Percentiles rank a stretch among this genome's conserved stretches.
Evolutionary conservation across 1,284 basidiomycete genomes (phyloP).

Genomic region (Pascua sp.): DNA sequence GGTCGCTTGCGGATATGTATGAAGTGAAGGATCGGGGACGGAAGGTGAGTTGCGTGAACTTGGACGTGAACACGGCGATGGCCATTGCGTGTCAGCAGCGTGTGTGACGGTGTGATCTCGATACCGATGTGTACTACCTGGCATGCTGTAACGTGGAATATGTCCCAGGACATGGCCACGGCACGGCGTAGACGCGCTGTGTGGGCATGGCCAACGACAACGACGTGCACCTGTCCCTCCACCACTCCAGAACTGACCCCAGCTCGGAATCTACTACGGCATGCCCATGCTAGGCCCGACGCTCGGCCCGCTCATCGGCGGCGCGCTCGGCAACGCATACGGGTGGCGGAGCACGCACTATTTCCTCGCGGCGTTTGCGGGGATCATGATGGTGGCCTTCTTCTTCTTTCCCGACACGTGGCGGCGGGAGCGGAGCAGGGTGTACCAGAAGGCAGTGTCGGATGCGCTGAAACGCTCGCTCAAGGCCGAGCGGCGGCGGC

Average conservation of each 20-base stretch:
- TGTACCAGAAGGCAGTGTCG: conserved; percentile 62
- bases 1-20: conserved; percentile 72
- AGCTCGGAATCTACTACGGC: conserved; percentile 48
- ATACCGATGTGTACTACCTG: too few relatives aligned
- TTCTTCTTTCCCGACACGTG: conserved; percentile 74
- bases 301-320: conserved; percentile 67
- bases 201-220: too few relatives aligned
- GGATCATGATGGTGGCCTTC: conserved; percentile 59
- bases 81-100: too few relatives aligned
- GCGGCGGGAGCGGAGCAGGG: conserved; percentile 69
- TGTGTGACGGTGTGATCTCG: too few relatives aligned
- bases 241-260: too few relatives aligned
- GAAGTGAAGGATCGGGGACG: conserved; percentile 72
- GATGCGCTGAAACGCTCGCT: conserved; percentile 41
- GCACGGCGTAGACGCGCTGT: too few relatives aligned
- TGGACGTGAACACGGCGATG: too few relatives aligned
- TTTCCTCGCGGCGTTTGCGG: conserved; percentile 67
- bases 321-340: conserved; percentile 61
- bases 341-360: conserved; percentile 77
- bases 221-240: too few relatives aligned
- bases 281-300: conserved; percentile 56
- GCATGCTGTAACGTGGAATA: too few relatives aligned
- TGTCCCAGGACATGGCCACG: too few relatives aligned
- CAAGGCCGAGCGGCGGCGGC: conserved; percentile 30
- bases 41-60: conserved; percentile 43